Evolutionary conservation across 2,329 filamentous ascomycete genomes (phyloP), one percentile per base, ranked within the genome.

Genomic region (Balansia obtecta): DNA sequence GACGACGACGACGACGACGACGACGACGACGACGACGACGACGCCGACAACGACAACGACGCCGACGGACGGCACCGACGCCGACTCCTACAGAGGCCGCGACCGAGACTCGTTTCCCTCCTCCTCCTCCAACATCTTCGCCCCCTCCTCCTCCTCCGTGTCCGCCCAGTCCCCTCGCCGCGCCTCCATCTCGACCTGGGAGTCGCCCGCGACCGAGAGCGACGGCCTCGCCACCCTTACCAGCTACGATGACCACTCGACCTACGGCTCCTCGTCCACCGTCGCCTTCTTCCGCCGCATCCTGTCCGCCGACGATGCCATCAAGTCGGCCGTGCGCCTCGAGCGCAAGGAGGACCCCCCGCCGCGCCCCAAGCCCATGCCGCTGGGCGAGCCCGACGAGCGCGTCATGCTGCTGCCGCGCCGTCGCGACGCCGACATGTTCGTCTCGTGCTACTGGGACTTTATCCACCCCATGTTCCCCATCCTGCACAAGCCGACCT

Each of bases 251-350:
- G 48, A 49, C 22, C 27, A 49, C 10, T 45, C 48, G 18, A 49
- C 48, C 18, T 49, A 49, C 20, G 48, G 48, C 27, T 49, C 48
- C 33, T 49, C 48, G 5, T 49, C 48, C 15, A 49, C 48, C 9
- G 48, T 49, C 5, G 40, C 48, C n/a, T 49, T 49, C 32, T 49
- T 49, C 18, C 48, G 48, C 33, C 48, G 33, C 27, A 49, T 49
- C 1, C 11, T 49, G 20, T 44, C 41, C 4, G 41, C 32, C 2
- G 48, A 49, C 32, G 48, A 49, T 44, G 40, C 12, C 16, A 38
- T 49, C 41, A 39, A 27, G 15, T 44, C 40, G 2, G 48, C 48
- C 7, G 48, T 27, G 7, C 41, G 33, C 20, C 18, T 45, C 15
- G 48, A 49, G 22, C 32, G 32, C 11, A 33, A 3, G 12, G 32